These are phyloP conservation scores for Colletotrichum orbiculare DNA, from an alignment of 2,329 filamentous ascomycete species.

Conservation along the genomic window DNA sequence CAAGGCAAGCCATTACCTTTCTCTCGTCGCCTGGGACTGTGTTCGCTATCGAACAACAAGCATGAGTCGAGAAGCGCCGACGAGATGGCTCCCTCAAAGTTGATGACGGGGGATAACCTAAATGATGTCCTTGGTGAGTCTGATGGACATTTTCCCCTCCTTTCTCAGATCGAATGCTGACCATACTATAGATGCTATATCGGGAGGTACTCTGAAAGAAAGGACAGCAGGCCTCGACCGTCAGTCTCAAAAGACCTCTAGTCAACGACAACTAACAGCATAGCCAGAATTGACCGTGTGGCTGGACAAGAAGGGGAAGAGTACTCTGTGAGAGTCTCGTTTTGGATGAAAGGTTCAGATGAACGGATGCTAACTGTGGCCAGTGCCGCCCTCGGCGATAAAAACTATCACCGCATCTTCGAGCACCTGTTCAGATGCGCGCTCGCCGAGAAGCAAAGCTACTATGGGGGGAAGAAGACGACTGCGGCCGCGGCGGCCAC, in stretches of 20 bases:
- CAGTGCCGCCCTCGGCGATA: conserved; percentile 70
- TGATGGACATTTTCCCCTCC: neutral
- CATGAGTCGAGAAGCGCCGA: neutral
- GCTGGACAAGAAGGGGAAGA: conserved; percentile 49
- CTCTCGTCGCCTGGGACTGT: no score
- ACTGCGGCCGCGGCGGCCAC: conserved; percentile 60
- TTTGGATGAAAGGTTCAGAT: neutral
- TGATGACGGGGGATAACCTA: conserved; percentile 32
- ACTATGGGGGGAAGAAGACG: conserved; percentile 65
- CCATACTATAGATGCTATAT: conserved; percentile 42
- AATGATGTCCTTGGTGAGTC: conserved; percentile 34
- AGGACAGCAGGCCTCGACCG: conserved; percentile 55
- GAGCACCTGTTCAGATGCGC: conserved; percentile 81
- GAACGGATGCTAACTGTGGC: conserved; percentile 8
- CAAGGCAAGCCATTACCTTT: no score
- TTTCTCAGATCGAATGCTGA: neutral
- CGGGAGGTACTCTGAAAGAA: conserved; percentile 47
- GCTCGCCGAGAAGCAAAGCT: conserved; percentile 73
- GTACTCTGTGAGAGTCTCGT: conserved; percentile 21
- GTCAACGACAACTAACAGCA: neutral
- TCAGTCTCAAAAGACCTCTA: conserved; percentile 38
- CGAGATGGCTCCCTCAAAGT: conserved; percentile 29
- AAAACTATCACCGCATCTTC: conserved; percentile 83
- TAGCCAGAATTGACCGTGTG: conserved; percentile 51
- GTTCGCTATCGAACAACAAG: no score